Percentiles rank a stretch among this genome's conserved stretches.
These are phyloP conservation scores for Xylaria sp. DNA, from an alignment of 2,329 filamentous ascomycete genomes.

Conservation along the genomic window DNA sequence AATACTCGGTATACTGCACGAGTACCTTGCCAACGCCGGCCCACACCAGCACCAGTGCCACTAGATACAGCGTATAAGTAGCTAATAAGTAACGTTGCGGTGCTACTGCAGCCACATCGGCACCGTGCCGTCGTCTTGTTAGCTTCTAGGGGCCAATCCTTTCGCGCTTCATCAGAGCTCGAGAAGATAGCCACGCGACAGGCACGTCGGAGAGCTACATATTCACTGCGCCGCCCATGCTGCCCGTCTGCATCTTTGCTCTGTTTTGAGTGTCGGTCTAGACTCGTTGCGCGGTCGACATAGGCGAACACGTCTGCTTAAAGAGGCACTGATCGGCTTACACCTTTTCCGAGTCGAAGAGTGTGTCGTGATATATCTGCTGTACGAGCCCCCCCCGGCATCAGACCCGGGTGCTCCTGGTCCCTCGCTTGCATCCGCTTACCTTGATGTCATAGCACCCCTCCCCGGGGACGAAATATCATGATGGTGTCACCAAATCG, in stretches of 20 bases:
- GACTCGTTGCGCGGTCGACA: slow-evolving; percentile 25
- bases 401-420: slow-evolving; percentile 14
- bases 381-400: neutral
- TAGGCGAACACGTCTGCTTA: slow-evolving; percentile 12
- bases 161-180: slow-evolving; percentile 17
- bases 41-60: slow-evolving; percentile 8
- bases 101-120: slow-evolving; percentile 38
- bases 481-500: slow-evolving; percentile 38
- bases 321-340: slow-evolving; percentile 10
- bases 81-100: slow-evolving; percentile 43
- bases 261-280: slow-evolving; percentile 24
- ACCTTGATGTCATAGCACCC: slow-evolving; percentile 36
- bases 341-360: slow-evolving; percentile 8
- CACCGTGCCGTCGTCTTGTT: slow-evolving; percentile 9
- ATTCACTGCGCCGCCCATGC: slow-evolving; percentile 4
- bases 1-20: neutral
- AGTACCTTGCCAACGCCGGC: neutral
- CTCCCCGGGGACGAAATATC: slow-evolving; percentile 20
- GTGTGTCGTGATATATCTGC: slow-evolving; percentile 6
- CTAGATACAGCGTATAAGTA: neutral
- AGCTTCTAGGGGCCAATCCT: slow-evolving; percentile 26
- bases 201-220: slow-evolving; percentile 16
- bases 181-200: slow-evolving; percentile 35
- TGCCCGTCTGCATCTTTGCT: slow-evolving; percentile 7
- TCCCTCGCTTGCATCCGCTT: slow-evolving; percentile 27